These are phyloP conservation scores for Phytophthora rubi DNA, from an alignment of 352 stramenopile species.

Conservation along the genomic window DNA sequence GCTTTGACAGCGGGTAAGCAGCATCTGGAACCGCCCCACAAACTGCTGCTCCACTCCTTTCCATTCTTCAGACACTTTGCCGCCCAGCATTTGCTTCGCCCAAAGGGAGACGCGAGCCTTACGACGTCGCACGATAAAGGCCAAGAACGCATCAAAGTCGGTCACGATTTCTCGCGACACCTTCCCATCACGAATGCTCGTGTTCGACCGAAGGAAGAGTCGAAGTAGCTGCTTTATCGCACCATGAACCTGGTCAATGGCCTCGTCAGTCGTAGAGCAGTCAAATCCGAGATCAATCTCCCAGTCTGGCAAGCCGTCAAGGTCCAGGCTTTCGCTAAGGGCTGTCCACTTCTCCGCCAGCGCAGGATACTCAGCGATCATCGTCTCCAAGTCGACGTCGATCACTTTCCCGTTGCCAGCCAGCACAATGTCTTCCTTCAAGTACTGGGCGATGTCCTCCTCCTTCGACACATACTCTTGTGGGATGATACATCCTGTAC, in stretches of 20 bases:
- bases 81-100: constrained; percentile 48
- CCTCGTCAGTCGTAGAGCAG: constrained; percentile 20
- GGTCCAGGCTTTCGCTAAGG: constrained; percentile 13
- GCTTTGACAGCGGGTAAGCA: constrained; percentile 66
- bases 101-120: constrained; percentile 54
- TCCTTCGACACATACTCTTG: constrained; percentile 26
- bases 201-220: constrained; percentile 33
- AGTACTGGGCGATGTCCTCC: constrained; percentile 24
- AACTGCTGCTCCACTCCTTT: constrained; percentile 54
- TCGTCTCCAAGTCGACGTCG: constrained; percentile 32
- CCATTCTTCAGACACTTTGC: constrained; percentile 54
- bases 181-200: constrained; percentile 18
- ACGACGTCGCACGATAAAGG: constrained; percentile 64
- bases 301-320: constrained; percentile 46
- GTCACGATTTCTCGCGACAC: constrained; percentile 32
- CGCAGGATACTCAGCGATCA: constrained; percentile 40
- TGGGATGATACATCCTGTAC: constrained; percentile 49
- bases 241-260: constrained; percentile 19
- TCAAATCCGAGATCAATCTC: constrained; percentile 59
- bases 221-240: constrained; percentile 42
- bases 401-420: constrained; percentile 32
- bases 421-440: constrained; percentile 38
- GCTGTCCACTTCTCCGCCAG: constrained; percentile 47
- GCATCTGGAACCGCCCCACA: constrained; percentile 48
- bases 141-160: constrained; percentile 66